Conservation (phyloP, 192 early-diverging fungal genomes). For the Hyaloraphidium curvatum region DNA sequence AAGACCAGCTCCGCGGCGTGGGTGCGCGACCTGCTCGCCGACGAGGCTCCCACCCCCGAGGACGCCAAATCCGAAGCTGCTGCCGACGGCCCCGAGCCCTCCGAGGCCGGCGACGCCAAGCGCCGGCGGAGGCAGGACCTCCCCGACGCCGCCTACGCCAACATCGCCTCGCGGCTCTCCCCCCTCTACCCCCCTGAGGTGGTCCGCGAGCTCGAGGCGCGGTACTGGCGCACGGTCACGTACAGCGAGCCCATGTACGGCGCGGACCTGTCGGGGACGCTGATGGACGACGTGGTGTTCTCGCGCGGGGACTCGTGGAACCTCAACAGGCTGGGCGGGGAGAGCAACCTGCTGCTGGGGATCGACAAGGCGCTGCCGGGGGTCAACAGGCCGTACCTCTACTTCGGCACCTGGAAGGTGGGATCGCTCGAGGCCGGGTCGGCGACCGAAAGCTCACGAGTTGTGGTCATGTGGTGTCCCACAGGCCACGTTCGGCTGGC, state of each 20-base stretch:
- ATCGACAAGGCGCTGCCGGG: background rate
- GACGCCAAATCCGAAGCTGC: too few relatives aligned
- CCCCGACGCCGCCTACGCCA: too few relatives aligned
- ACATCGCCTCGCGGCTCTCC: background rate
- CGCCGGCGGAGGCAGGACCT: too few relatives aligned
- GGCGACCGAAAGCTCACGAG: too few relatives aligned
- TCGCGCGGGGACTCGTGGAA: background rate
- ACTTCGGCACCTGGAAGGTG: background rate
- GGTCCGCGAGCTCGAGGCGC: background rate
- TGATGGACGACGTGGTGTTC: background rate
- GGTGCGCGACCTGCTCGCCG: too few relatives aligned
- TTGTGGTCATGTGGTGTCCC: too few relatives aligned
- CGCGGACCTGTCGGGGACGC: background rate
- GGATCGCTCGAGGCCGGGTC: too few relatives aligned
- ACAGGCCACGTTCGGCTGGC: conserved; percentile 3
- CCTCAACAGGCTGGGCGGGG: background rate
- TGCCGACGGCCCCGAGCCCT: too few relatives aligned
- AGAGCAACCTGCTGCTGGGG: background rate
- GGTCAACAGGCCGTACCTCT: conserved; percentile 2
- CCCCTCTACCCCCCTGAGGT: background rate
- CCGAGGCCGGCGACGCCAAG: too few relatives aligned
- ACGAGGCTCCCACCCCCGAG: too few relatives aligned
- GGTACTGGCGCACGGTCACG: background rate
- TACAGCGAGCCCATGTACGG: background rate
- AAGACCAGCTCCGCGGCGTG: too few relatives aligned